Percentiles rank a stretch among this genome's conserved stretches.
phyloP scores from a whole-genome alignment of 2,329 filamentous ascomycete species.

The Botrytis sinoallii region DNA sequence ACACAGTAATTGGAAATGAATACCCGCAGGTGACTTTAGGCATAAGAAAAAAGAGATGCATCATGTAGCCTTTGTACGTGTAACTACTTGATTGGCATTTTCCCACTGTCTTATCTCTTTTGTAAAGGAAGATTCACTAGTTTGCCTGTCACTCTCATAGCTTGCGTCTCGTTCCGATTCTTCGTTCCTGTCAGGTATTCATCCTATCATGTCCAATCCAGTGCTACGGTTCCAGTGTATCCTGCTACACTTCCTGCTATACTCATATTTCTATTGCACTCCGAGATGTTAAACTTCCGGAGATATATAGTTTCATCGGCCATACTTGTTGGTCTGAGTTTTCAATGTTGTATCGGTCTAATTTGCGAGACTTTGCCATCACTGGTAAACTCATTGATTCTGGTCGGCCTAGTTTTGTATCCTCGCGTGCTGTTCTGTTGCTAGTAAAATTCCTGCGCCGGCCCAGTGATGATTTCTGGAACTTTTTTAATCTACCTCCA shows the following conservation, averaged over 20 bases:
- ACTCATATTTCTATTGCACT: background rate
- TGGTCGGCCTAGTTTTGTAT: background rate
- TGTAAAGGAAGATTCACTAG: background rate
- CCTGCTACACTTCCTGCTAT: background rate
- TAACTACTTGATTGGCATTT: background rate
- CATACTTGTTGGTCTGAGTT: background rate
- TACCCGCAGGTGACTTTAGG: background rate
- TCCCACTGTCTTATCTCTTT: background rate
- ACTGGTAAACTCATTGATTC: background rate
- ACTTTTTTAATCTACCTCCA: background rate
- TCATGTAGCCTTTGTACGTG: background rate
- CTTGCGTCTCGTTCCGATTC: background rate
- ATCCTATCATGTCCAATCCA: background rate
- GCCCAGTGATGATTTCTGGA: background rate
- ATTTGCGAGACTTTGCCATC: background rate
- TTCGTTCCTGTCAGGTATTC: background rate
- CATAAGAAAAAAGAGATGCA: background rate
- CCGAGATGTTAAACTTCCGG: background rate
- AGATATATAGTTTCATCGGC: background rate
- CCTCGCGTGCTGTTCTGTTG: background rate
- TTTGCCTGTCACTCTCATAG: background rate
- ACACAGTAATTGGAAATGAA: background rate
- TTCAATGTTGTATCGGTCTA: background rate
- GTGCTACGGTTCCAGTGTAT: background rate
- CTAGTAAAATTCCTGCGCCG: background rate